Base-by-base conservation (phyloP, 2,329 filamentous ascomycete species). In the Fusarium albosuccineum region DNA sequence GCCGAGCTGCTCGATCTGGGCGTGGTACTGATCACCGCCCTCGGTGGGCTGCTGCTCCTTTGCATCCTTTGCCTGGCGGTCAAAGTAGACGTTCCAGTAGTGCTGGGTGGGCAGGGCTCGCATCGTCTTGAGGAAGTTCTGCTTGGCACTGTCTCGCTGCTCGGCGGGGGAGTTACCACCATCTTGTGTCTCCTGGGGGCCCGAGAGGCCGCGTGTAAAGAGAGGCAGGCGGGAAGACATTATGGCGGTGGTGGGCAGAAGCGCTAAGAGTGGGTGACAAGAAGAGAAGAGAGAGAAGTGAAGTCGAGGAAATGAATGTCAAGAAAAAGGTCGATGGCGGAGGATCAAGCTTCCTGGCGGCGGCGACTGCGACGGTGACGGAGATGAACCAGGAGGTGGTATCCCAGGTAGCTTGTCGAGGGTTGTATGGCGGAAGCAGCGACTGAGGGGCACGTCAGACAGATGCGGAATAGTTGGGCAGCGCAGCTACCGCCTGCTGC, bases 51-150 rank as follows among this genome's bases (percentile, higher is more conserved):
- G 49, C 10, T 26, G 30, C n/a, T 69, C 71, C 57, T 73, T 70
- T 45, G 49, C 80, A 74, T 76, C 71, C 57, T 73, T 70, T 45
- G 49, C 80, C 74, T 76, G 87, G 81, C 87, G 82, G 77, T 90
- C 88, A 75, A 90, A 90, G 77, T 86, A 92, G 70, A 92, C 89
- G 70, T 90, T 85, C 87, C 92, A 93, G 81, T 92, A 93, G 77
- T 94, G 90, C 81, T 94, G 91, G 29, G 92, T 91, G 14, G 91
- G 89, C 69, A 94, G 83, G 52, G 91, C 86, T 55, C 93, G 85
- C 83, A 88, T 90, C 29, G 89, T 86, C 79, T 92, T 89, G 71
- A 93, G 85, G 78, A 94, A 92, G 82, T 94, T 94, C 82, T 91
- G 89, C 88, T 94, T 94, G 58, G 91, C 91, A 79, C 91, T 89